Conservation (phyloP, 2,329 filamentous ascomycete species). For the Cordyceps cateniannulata region DNA sequence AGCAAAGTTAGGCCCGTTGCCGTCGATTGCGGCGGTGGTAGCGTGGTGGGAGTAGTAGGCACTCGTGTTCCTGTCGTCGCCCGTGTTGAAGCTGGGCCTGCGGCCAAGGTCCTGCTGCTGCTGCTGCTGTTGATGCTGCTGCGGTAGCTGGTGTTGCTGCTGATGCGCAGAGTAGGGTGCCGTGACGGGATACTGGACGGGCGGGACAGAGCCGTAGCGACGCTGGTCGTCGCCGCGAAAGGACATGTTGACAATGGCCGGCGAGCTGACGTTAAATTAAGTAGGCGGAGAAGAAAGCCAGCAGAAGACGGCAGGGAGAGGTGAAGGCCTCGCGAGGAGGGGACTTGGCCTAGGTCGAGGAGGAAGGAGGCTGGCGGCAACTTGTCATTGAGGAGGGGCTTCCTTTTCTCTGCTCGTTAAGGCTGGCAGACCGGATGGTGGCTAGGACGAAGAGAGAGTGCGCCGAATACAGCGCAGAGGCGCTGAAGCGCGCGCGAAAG, state of each 20-base stretch:
- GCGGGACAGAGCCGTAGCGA: slow-evolving; percentile 60
- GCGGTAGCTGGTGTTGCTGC: slow-evolving; percentile 20
- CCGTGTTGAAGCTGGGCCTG: slow-evolving; percentile 67
- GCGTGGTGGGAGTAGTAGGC: slow-evolving; percentile 38
- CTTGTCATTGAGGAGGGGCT: slow-evolving; percentile 3
- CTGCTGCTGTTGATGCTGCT: slow-evolving; percentile 21
- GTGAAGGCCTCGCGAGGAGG: not conserved
- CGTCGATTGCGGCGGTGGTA: slow-evolving; percentile 17
- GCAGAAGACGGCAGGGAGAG: not conserved
- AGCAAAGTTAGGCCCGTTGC: slow-evolving; percentile 17
- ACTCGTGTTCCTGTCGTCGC: slow-evolving; percentile 52
- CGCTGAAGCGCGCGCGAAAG: not conserved
- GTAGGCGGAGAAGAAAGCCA: not conserved
- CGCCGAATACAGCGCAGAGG: not conserved
- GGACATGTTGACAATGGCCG: slow-evolving; percentile 42
- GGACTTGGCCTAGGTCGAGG: not conserved
- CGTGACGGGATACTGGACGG: slow-evolving; percentile 55
- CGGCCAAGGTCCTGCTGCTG: slow-evolving; percentile 34
- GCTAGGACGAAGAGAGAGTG: not conserved
- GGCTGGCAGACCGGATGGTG: not conserved
- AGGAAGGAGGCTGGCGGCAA: not conserved
- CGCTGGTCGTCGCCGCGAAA: slow-evolving; percentile 57
- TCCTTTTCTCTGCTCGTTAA: not conserved
- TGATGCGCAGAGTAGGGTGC: slow-evolving; percentile 23
- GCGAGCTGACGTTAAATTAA: not conserved